phyloP scores from a whole-genome alignment of 495 filamentous ascomycete species.

The Terfezia claveryi region DNA sequence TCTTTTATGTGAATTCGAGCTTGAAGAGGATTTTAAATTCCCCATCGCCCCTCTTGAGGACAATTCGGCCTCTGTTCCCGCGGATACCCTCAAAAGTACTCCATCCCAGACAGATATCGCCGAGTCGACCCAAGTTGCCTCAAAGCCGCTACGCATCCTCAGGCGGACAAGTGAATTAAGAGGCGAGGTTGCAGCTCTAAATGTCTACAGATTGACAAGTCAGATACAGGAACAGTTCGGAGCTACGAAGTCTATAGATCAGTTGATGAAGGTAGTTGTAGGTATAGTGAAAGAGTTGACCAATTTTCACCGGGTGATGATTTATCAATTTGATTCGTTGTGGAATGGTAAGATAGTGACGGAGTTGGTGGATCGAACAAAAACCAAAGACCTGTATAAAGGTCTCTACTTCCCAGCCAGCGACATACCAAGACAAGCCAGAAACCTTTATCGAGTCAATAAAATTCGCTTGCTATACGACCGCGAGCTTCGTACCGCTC shows the following conservation, averaged over 20 bases:
- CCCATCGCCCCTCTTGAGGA: slow-evolving; percentile 42
- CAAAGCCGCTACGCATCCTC: slow-evolving; percentile 57
- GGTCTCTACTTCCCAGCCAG: slow-evolving; percentile 79
- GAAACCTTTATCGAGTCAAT: slow-evolving; percentile 61
- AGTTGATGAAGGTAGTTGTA: slow-evolving; percentile 48
- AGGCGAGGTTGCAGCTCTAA: slow-evolving; percentile 78
- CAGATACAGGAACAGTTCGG: slow-evolving; percentile 64
- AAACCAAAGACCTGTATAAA: slow-evolving; percentile 73
- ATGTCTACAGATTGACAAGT: slow-evolving; percentile 79
- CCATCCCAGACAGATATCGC: slow-evolving; percentile 51
- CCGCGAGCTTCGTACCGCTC: slow-evolving; percentile 48
- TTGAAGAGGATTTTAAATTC: slow-evolving; percentile 55
- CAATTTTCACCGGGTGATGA: slow-evolving; percentile 80
- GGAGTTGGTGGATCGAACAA: slow-evolving; percentile 57
- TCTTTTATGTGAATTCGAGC: slow-evolving; percentile 79
- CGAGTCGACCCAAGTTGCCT: slow-evolving; percentile 49
- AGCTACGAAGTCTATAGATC: slow-evolving; percentile 37
- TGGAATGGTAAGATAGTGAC: slow-evolving; percentile 78
- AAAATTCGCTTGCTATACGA: slow-evolving; percentile 63
- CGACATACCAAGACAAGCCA: slow-evolving; percentile 72
- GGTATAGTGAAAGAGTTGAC: slow-evolving; percentile 74
- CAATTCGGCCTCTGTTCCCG: slow-evolving; percentile 33
- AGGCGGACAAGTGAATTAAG: slow-evolving; percentile 53
- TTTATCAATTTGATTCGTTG: slow-evolving; percentile 72
- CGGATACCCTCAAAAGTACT: slow-evolving; percentile 48